Evolutionary conservation across 2,329 filamentous ascomycete genomes (phyloP).

Genomic region (Penicillium freii): DNA sequence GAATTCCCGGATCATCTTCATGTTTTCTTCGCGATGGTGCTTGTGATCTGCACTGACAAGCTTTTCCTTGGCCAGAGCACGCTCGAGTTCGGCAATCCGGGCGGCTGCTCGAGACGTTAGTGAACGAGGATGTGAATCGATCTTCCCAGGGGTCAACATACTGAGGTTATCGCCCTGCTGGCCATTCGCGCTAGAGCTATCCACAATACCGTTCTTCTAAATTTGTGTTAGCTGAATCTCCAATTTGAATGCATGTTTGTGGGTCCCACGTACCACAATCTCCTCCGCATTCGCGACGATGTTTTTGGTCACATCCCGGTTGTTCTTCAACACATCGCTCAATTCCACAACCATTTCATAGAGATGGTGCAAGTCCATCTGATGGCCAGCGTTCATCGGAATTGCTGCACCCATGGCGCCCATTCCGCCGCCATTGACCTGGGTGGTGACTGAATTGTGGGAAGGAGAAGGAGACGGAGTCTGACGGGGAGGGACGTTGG

Average conservation of each 20-base stretch:
- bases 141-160: constrained; percentile 20
- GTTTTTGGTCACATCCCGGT: constrained; percentile 50
- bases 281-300: constrained; percentile 52
- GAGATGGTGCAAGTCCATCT: constrained; percentile 52
- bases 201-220: constrained; percentile 45
- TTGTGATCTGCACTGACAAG: constrained; percentile 44
- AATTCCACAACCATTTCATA: constrained; percentile 52
- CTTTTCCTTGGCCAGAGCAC: constrained; percentile 47
- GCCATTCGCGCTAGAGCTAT: constrained; percentile 39
- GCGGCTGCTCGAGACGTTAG: constrained; percentile 34
- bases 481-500: constrained; percentile 33
- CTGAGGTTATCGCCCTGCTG: constrained; percentile 47
- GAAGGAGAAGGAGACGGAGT: constrained; percentile 35
- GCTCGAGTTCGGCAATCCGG: constrained; percentile 50
- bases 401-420: constrained; percentile 39
- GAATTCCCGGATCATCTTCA: constrained; percentile 49
- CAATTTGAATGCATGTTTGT: neutral
- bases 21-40: constrained; percentile 49
- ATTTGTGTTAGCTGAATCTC: constrained; percentile 13
- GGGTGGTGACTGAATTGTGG: constrained; percentile 25
- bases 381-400: constrained; percentile 50
- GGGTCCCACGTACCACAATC: constrained; percentile 41
- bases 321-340: constrained; percentile 50
- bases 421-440: constrained; percentile 39
- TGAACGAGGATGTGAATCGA: neutral